Evolutionary conservation across 371 early-diverging fungal species (phyloP), one percentile per base, ranked within the genome.

Genomic region (Blakeslea trispora): DNA sequence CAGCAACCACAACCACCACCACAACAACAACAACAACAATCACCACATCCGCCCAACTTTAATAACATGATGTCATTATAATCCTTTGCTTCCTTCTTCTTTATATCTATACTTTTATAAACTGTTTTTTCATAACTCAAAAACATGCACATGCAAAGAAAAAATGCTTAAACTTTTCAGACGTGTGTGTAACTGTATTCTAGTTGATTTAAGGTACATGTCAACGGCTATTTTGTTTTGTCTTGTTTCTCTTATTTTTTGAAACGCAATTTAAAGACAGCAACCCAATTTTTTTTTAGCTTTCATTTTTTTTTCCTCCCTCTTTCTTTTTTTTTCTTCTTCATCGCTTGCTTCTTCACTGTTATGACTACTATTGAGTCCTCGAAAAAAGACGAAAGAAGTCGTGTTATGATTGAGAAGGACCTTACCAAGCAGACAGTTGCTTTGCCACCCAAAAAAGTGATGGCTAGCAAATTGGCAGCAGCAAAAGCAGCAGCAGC

Each of bases 351-450:
- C n/a, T n/a, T n/a, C 42, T 14, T 35, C 22, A 22, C 21, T 13
- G 53, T 32, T 19, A 65, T 65, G 65, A 65, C 65, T n/a, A 65
- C 53, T 0, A 60, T 60, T 53, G 61, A 65, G 14, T 52, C 56
- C 34, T 46, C 57, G 5, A 65, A 65, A 22, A 65, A 52, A 24
- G 53, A 65, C 7, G 55, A 65, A 11, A 65, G 53, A 56, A 49
- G 45, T 40, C 57, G 52, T 40, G 32, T 57, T 37, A n/a, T 53
- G 0, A 19, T 56, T 17, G 56, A 55, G 18, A 59, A 59, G 46
- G 65, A 65, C n/a, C 65, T 60, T 34, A 56, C 44, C 35, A 65
- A 60, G 32, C 61, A 59, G 28, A 49, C 56, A 5, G 49, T 65
- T 10, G 45, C 49, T 18, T 47, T 65, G 45, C 65, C 65, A 11